A percentile compares a stretch with the other conserved stretches of the same genome.
These are phyloP conservation scores for Marchantia polymorpha DNA, from an alignment of 225 moss, liverwort and hornwort species.

Conservation along the genomic window DNA sequence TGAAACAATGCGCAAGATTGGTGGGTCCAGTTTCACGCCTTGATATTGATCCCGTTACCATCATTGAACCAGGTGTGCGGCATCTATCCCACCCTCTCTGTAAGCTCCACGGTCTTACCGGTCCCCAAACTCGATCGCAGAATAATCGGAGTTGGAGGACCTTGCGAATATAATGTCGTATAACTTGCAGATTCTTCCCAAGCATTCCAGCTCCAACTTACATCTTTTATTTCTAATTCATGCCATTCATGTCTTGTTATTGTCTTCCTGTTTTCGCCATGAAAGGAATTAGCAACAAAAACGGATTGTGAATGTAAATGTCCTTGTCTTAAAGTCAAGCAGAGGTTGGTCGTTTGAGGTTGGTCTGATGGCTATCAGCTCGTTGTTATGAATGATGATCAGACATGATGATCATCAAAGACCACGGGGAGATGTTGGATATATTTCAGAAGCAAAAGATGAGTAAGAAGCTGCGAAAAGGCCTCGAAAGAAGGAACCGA, in stretches of 20 bases:
- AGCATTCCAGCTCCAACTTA: background rate
- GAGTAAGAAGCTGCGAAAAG: background rate
- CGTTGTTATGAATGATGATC: background rate
- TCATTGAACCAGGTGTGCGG: background rate
- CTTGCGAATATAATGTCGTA: too few relatives aligned
- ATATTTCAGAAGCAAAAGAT: background rate
- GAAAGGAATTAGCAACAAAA: too few relatives aligned
- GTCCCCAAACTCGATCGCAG: too few relatives aligned
- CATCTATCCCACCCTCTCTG: background rate
- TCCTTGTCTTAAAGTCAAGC: background rate
- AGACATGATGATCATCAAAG: background rate
- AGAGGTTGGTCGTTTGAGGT: background rate
- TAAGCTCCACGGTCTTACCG: background rate
- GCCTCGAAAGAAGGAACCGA: background rate
- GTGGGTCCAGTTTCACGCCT: conserved; percentile 1
- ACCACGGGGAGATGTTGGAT: background rate
- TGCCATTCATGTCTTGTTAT: background rate
- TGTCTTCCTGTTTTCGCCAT: too few relatives aligned
- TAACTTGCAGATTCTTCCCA: background rate
- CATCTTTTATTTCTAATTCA: background rate
- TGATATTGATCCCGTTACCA: background rate
- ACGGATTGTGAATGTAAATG: background rate
- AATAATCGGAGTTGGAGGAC: too few relatives aligned
- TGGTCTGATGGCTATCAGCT: background rate
- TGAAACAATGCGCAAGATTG: conserved; percentile 36